These are phyloP conservation scores for Codiaeum variegatum DNA, from an alignment of 441 rosid species.

Conservation along the genomic window DNA sequence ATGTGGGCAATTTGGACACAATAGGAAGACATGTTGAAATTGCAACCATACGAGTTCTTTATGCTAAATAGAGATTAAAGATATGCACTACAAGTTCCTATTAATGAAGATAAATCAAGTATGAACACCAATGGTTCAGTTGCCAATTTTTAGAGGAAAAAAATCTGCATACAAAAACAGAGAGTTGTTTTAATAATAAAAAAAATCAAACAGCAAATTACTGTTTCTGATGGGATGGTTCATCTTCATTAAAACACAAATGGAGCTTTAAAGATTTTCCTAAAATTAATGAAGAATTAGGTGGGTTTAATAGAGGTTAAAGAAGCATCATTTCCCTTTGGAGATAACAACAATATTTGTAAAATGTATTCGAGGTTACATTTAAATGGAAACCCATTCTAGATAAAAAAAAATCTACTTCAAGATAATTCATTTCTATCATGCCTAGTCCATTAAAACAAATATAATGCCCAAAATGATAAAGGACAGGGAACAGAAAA, in stretches of 20 bases:
- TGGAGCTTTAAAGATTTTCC: conserved; percentile 34
- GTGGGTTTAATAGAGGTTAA: conserved; percentile 30
- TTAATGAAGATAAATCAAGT: too few species aligned
- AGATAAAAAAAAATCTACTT: conserved; percentile 77
- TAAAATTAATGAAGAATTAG: conserved; percentile 31
- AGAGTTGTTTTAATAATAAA: conserved; percentile 9
- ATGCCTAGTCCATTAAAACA: conserved; percentile 62
- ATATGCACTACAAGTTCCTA: too few species aligned
- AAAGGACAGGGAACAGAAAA: background rate
- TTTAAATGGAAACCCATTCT: conserved; percentile 73
- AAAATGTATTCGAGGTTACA: conserved; percentile 59
- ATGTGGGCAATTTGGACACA: too few species aligned
- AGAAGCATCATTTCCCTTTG: conserved; percentile 51
- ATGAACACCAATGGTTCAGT: too few species aligned
- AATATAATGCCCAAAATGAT: conserved; percentile 2
- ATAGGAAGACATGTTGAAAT: too few species aligned
- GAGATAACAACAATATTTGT: conserved; percentile 53
- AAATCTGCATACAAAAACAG: too few species aligned
- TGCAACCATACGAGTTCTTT: too few species aligned
- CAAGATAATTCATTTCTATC: conserved; percentile 79
- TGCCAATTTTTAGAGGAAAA: too few species aligned
- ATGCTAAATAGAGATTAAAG: too few species aligned
- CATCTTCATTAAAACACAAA: conserved; percentile 57
- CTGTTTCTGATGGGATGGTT: conserved; percentile 65
- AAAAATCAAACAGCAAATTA: conserved; percentile 46